phyloP scores from a whole-genome alignment of 495 filamentous ascomycete genomes.

The Hypoxylon crocopeplum region DNA sequence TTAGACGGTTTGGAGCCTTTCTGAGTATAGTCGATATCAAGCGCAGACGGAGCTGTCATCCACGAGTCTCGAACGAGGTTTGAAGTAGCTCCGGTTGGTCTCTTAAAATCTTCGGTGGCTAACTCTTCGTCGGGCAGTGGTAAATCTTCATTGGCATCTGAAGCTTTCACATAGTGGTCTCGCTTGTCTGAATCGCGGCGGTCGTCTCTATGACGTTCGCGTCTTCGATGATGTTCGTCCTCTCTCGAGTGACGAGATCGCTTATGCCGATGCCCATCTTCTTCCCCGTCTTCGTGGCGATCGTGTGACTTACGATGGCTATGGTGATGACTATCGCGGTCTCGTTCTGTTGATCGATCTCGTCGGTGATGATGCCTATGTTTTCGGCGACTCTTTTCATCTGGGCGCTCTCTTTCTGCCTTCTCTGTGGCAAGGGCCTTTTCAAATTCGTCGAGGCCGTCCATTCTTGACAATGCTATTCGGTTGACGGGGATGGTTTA shows the following conservation, averaged over 20 bases:
- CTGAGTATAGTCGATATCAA: conserved; percentile 87
- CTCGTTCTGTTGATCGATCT: conserved; percentile 52
- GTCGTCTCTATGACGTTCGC: conserved; percentile 37
- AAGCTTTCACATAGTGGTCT: conserved; percentile 45
- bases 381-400: conserved; percentile 49
- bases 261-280: conserved; percentile 47
- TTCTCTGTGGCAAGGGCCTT: conserved; percentile 61
- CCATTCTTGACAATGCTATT: conserved; percentile 46
- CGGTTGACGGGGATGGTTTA: not conserved
- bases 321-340: conserved; percentile 42
- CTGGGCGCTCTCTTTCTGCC: conserved; percentile 51
- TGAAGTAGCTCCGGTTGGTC: conserved; percentile 18
- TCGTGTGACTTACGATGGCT: conserved; percentile 39
- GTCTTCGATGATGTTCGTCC: conserved; percentile 49
- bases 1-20: conserved; percentile 59
- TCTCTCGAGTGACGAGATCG: conserved; percentile 50
- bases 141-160: conserved; percentile 56
- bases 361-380: conserved; percentile 55
- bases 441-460: conserved; percentile 62
- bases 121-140: conserved; percentile 55
- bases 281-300: conserved; percentile 43
- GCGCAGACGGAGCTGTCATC: conserved; percentile 87
- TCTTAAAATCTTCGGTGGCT: conserved; percentile 32
- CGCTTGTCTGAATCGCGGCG: conserved; percentile 33
- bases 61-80: conserved; percentile 73